A percentile compares a stretch with the other conserved stretches of the same genome.
phyloP scores from a whole-genome alignment of 2,329 filamentous ascomycete genomes.

The Fusarium sterilihyphosum region DNA sequence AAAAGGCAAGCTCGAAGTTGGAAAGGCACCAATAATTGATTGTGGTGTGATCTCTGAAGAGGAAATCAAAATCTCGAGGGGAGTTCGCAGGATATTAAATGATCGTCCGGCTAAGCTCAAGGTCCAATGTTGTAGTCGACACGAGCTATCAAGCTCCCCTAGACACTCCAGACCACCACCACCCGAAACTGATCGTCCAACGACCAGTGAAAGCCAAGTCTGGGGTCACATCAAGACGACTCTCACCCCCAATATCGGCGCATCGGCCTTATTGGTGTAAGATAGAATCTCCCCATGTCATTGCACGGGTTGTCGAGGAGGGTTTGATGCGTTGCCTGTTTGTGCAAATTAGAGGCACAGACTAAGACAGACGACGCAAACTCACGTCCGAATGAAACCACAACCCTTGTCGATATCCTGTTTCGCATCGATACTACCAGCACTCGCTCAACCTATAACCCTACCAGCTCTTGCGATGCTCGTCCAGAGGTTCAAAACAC shows the following conservation, averaged over 20 bases:
- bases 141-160: slow-evolving; percentile 16
- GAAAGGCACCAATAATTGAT: slow-evolving; percentile 19
- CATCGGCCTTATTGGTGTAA: slow-evolving; percentile 37
- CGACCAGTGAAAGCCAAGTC: slow-evolving; percentile 18
- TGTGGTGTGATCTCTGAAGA: slow-evolving; percentile 19
- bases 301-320: slow-evolving; percentile 2
- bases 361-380: slow-evolving; percentile 9
- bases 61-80: slow-evolving; percentile 24
- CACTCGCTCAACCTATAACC: not conserved
- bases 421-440: not conserved
- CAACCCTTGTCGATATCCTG: slow-evolving; percentile 2
- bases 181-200: slow-evolving; percentile 25
- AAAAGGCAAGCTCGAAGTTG: slow-evolving; percentile 6
- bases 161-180: slow-evolving; percentile 16
- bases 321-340: not conserved
- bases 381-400: slow-evolving; percentile 17
- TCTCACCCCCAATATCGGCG: slow-evolving; percentile 31
- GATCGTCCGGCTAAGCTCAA: slow-evolving; percentile 25
- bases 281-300: slow-evolving; percentile 35
- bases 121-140: not conserved
- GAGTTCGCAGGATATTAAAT: slow-evolving; percentile 39
- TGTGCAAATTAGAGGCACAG: slow-evolving; percentile 21
- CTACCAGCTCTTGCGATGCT: not conserved
- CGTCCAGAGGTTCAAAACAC: not conserved
- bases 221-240: slow-evolving; percentile 35